These are phyloP conservation scores for Pseudogymnoascus sp. DNA, from an alignment of 2,329 filamentous ascomycete genomes.

Conservation along the genomic window DNA sequence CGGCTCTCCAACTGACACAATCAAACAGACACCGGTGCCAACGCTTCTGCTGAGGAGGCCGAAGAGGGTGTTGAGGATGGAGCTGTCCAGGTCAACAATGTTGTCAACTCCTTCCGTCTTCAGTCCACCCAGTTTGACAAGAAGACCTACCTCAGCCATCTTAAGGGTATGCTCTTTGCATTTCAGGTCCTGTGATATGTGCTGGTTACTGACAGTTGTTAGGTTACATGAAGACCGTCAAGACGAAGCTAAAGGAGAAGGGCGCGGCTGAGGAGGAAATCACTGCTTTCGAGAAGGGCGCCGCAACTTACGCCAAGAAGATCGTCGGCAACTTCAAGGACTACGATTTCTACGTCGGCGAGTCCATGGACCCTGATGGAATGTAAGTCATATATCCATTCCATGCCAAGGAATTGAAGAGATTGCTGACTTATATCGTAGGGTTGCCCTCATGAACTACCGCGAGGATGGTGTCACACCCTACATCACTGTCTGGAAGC, in stretches of 20 bases:
- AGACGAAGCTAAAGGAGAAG: slow-evolving; percentile 56
- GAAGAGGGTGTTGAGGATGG: slow-evolving; percentile 66
- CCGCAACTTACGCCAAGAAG: slow-evolving; percentile 66
- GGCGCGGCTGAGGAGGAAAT: slow-evolving; percentile 56
- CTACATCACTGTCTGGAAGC: slow-evolving; percentile 88
- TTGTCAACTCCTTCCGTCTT: slow-evolving; percentile 87
- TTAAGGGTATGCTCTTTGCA: slow-evolving; percentile 61
- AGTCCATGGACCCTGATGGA: slow-evolving; percentile 86
- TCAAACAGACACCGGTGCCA: slow-evolving; percentile 73
- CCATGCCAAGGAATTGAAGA: background rate
- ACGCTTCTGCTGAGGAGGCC: slow-evolving; percentile 88
- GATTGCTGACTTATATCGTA: slow-evolving; percentile 28
- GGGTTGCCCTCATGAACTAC: slow-evolving; percentile 91
- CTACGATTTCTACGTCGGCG: slow-evolving; percentile 88
- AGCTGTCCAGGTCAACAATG: slow-evolving; percentile 75
- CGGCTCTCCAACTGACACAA: slow-evolving; percentile 14
- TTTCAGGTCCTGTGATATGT: slow-evolving; percentile 11
- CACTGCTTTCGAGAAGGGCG: slow-evolving; percentile 71
- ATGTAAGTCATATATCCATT: slow-evolving; percentile 54
- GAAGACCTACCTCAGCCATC: slow-evolving; percentile 72
- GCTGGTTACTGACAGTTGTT: slow-evolving; percentile 11
- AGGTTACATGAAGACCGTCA: slow-evolving; percentile 91
- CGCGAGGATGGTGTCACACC: slow-evolving; percentile 92
- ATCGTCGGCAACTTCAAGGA: slow-evolving; percentile 84
- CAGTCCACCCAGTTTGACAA: slow-evolving; percentile 74